Conservation (phyloP, 805 yeast species). For the Monosporozyma unispora region DNA sequence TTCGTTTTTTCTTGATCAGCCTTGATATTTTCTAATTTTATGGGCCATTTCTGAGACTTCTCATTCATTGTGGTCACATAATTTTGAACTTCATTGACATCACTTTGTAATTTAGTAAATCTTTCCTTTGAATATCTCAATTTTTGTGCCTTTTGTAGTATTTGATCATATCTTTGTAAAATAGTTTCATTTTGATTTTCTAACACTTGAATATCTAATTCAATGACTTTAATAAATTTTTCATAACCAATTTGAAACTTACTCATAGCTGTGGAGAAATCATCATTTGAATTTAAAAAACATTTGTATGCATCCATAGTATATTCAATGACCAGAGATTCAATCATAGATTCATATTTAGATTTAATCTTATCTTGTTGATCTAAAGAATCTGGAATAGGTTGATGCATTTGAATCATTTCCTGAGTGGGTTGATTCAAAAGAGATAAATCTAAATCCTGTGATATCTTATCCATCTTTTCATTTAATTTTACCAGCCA, state of each 20-base stretch:
- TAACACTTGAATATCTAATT: slow-evolving; percentile 36
- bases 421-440: slow-evolving; percentile 26
- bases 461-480: slow-evolving; percentile 31
- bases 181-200: slow-evolving; percentile 35
- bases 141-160: slow-evolving; percentile 38
- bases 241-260: slow-evolving; percentile 53
- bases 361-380: slow-evolving; percentile 28
- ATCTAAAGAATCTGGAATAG: slow-evolving; percentile 13
- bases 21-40: slow-evolving; percentile 46
- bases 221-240: slow-evolving; percentile 40
- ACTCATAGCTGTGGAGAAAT: slow-evolving; percentile 43
- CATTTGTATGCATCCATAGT: slow-evolving; percentile 58
- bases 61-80: slow-evolving; percentile 59
- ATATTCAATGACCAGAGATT: slow-evolving; percentile 47
- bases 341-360: slow-evolving; percentile 31
- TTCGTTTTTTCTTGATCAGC: slow-evolving; percentile 39
- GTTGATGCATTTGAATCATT: slow-evolving; percentile 18
- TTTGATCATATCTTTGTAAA: slow-evolving; percentile 32
- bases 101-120: slow-evolving; percentile 57
- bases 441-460: slow-evolving; percentile 16
- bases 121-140: slow-evolving; percentile 48
- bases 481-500: slow-evolving; percentile 63
- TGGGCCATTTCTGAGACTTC: slow-evolving; percentile 58
- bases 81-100: slow-evolving; percentile 59
- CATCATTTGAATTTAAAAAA: slow-evolving; percentile 56